Percentiles rank a stretch among this genome's conserved stretches.
Conservation (phyloP, 2,329 filamentous ascomycete species). For the Trichoderma polysporum region DNA sequence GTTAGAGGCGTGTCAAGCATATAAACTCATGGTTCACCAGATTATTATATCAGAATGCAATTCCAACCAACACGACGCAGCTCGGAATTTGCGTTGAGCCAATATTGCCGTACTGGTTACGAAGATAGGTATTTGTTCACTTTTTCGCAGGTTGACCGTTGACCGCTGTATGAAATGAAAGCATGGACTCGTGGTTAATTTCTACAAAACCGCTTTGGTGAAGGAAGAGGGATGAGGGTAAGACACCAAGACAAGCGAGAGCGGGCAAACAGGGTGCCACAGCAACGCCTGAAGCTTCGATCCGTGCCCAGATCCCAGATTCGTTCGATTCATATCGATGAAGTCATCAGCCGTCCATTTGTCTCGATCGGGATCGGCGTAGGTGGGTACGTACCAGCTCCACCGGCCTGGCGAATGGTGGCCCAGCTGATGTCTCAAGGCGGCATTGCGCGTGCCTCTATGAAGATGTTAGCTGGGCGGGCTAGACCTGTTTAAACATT, state of each 20-base stretch:
- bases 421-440: conserved; percentile 9
- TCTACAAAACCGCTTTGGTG: background rate
- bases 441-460: background rate
- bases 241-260: background rate
- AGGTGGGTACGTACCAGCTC: conserved; percentile 5
- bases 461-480: background rate
- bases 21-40: background rate
- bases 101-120: background rate
- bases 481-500: background rate
- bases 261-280: conserved; percentile 1
- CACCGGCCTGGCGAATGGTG: conserved; percentile 2
- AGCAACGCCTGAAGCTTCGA: conserved; percentile 5
- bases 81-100: background rate
- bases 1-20: background rate
- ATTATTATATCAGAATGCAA: background rate
- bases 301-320: conserved; percentile 17
- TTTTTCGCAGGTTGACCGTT: background rate
- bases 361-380: conserved; percentile 18
- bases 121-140: background rate
- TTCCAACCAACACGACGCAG: background rate
- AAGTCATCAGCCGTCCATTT: conserved; percentile 13
- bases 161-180: background rate
- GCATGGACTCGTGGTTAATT: background rate
- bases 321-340: conserved; percentile 15
- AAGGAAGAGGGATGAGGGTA: conserved; percentile 1